Evolutionary conservation across 352 stramenopile genomes (phyloP).

Genomic region (Hyaloperonospora arabidopsidis): DNA sequence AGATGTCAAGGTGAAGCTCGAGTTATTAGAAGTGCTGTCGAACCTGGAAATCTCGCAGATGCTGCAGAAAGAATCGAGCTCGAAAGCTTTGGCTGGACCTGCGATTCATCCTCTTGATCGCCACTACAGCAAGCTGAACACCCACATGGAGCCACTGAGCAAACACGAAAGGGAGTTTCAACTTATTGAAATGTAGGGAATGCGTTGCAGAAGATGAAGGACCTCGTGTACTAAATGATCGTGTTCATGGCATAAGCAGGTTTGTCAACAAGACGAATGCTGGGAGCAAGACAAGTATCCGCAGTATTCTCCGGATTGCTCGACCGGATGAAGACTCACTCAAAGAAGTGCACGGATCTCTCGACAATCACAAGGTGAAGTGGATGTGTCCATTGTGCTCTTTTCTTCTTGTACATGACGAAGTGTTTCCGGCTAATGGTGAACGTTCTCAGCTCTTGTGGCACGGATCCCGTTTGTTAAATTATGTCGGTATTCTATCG

Average conservation of each 20-base stretch:
- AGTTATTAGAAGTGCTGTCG: slow-evolving; percentile 52
- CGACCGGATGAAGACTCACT: slow-evolving; percentile 38
- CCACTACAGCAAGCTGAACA: slow-evolving; percentile 48
- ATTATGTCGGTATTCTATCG: slow-evolving; percentile 72
- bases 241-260: slow-evolving; percentile 9
- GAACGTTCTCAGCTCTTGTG: slow-evolving; percentile 79
- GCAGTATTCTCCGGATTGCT: slow-evolving; percentile 43
- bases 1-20: slow-evolving; percentile 57
- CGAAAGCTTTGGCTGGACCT: slow-evolving; percentile 24
- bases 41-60: slow-evolving; percentile 67
- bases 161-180: slow-evolving; percentile 39
- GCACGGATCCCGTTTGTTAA: slow-evolving; percentile 75
- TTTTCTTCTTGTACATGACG: too few species aligned
- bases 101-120: slow-evolving; percentile 38
- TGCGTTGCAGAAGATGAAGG: neutral
- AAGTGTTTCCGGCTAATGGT: too few species aligned
- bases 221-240: slow-evolving; percentile 1
- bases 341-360: slow-evolving; percentile 26
- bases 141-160: slow-evolving; percentile 35
- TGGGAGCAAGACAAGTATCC: slow-evolving; percentile 39
- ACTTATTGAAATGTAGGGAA: slow-evolving; percentile 37
- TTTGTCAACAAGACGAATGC: slow-evolving; percentile 49
- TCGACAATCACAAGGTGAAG: slow-evolving; percentile 50
- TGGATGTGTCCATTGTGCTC: neutral
- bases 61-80: slow-evolving; percentile 41